A percentile compares a stretch with the other conserved stretches of the same genome.
Conservation (phyloP, 2,329 filamentous ascomycete genomes). For the Penicillium hesseltinei region DNA sequence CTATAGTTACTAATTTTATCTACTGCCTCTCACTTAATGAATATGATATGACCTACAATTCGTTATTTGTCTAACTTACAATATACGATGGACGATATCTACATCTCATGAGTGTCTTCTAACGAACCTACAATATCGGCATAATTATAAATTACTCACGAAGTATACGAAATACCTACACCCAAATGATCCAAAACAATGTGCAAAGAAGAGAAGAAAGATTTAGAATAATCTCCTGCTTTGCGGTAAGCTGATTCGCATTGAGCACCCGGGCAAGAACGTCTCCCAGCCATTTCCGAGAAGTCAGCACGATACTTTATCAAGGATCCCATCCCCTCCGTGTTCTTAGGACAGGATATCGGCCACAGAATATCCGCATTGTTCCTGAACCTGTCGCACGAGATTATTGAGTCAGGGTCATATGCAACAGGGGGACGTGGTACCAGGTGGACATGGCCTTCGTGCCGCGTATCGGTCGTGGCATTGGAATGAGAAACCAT, state of each 20-base stretch:
- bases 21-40: neutral
- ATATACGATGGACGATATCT: neutral
- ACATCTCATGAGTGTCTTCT: neutral
- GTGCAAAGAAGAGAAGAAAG: neutral
- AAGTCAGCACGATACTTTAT: neutral
- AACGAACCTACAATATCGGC: neutral
- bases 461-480: neutral
- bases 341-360: neutral
- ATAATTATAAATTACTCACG: neutral
- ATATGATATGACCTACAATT: too few species aligned
- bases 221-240: neutral
- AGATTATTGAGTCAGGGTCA: neutral
- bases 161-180: neutral
- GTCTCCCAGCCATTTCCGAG: neutral
- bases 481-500: neutral
- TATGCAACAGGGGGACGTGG: neutral
- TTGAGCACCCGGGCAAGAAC: neutral
- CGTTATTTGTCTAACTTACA: neutral
- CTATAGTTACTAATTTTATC: neutral
- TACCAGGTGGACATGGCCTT: neutral
- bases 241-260: neutral
- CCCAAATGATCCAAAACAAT: neutral
- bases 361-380: neutral
- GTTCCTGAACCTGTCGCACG: neutral
- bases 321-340: neutral